A percentile compares a stretch with the other conserved stretches of the same genome.
Conservation (phyloP, 768 basidiomycete genomes). For the Xerocomellus chrysenteron region DNA sequence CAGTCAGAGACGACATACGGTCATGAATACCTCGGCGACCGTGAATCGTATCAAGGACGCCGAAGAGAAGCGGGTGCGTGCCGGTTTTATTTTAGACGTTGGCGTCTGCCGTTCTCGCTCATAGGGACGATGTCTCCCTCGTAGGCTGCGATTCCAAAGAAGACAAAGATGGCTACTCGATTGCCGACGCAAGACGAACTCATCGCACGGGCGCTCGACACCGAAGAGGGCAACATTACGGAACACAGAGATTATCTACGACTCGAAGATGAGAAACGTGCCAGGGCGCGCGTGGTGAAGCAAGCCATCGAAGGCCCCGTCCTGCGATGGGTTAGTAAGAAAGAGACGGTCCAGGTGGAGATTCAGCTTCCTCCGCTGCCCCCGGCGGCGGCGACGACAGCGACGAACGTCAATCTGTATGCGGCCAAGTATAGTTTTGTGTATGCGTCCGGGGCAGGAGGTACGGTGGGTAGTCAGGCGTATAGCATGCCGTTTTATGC, state of each 20-base stretch:
- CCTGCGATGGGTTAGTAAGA: conserved; percentile 67
- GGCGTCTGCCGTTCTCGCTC: not conserved
- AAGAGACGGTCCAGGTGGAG: conserved; percentile 54
- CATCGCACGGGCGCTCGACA: conserved; percentile 79
- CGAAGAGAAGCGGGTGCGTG: conserved; percentile 57
- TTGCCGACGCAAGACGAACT: conserved; percentile 78
- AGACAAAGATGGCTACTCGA: conserved; percentile 50
- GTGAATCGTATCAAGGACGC: conserved; percentile 63
- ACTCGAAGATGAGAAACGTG: conserved; percentile 80
- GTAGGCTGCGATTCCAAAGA: conserved; percentile 62
- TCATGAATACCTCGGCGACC: conserved; percentile 70
- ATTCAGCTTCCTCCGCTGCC: conserved; percentile 17
- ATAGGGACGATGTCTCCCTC: not conserved
- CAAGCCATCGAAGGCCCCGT: conserved; percentile 63
- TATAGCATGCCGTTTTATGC: conserved; percentile 30
- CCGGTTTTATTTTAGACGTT: not conserved
- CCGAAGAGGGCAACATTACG: conserved; percentile 79
- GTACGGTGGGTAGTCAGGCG: conserved; percentile 16
- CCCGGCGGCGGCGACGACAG: conserved; percentile 12
- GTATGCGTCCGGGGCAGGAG: conserved; percentile 10
- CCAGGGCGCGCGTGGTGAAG: conserved; percentile 58
- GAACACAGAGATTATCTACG: conserved; percentile 79
- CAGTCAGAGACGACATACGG: conserved; percentile 65
- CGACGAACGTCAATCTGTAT: conserved; percentile 6
- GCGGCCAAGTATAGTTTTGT: conserved; percentile 22